Evolutionary conservation across 1,139 yeast species (phyloP), one percentile per base, ranked within the genome.

Genomic region (Yamadazyma buinensis): DNA sequence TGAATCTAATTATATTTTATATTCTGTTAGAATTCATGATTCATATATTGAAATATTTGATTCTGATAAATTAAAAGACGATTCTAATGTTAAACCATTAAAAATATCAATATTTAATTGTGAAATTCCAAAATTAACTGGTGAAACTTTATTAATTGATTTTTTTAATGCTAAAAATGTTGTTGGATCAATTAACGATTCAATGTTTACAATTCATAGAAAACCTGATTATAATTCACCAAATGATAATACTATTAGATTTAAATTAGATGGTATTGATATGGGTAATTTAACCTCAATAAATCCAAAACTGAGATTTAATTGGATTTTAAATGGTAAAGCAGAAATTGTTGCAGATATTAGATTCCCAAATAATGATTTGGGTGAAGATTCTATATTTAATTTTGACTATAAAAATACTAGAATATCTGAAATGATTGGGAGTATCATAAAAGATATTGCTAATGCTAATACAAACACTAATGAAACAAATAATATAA

Each of bases 121-220:
- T 53, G 84, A 79, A 36, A 53, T 83, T 38, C 80, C 84, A 6
- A 72, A 67, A 41, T 53, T 84, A 26, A 64, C 86, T 30, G 72
- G 80, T 13, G 68, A 73, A 37, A 70, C 83, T 59, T 49, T 80
- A 26, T 60, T 80, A 34, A 60, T 80, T 37, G 92, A 83, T 54
- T 70, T 83, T 38, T 73, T 84, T 59, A 79, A 79, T 51, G 85
- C 88, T 12, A 70, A 70, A 39, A 77, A 80, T 35, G 80, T 81
- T 20, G 77, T 83, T 13, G 94, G 94, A 1, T 76, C 88, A 1
- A 67, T 83, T 11, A 82, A 83, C 48, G 82, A 82, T 39, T 77
- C 92, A 0, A 65, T 84, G 61, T 83, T 83, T 57, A 81, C 87
- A 2, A 71, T 84, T 15, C 92, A 83, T 47, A 81, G 81, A 40